phyloP scores from a whole-genome alignment of 345 rosid species.

The Salix udensis region DNA sequence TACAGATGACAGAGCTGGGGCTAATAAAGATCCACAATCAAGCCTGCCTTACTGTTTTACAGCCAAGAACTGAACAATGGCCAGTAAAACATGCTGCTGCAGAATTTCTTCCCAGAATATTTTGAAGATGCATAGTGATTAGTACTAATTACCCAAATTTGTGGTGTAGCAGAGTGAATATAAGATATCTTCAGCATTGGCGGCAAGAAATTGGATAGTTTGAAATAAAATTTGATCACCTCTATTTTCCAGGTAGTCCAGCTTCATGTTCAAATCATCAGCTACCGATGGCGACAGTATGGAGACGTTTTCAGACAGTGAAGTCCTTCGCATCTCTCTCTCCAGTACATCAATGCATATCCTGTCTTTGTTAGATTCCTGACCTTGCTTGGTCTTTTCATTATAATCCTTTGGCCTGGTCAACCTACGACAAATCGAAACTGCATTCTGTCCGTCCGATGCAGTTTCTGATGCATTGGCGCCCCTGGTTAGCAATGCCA shows the following conservation, averaged over 20 bases:
- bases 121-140: background rate
- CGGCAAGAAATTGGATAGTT: background rate
- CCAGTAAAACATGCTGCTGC: background rate
- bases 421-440: slow-evolving; percentile 35
- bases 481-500: slow-evolving; percentile 36
- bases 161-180: background rate
- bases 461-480: slow-evolving; percentile 31
- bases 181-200: background rate
- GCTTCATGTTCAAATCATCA: slow-evolving; percentile 32
- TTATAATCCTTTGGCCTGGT: slow-evolving; percentile 43
- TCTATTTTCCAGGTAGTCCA: slow-evolving; percentile 41
- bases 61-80: too few relatives aligned
- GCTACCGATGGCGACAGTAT: slow-evolving; percentile 5
- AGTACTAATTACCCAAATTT: background rate
- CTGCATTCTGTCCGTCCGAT: slow-evolving; percentile 39
- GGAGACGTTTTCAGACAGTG: slow-evolving; percentile 10
- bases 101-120: background rate
- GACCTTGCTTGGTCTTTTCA: slow-evolving; percentile 26
- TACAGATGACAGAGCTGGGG: background rate
- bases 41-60: background rate
- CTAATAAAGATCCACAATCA: background rate
- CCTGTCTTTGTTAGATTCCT: slow-evolving; percentile 34
- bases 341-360: slow-evolving; percentile 44
- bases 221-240: slow-evolving; percentile 27
- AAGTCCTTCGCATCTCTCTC: slow-evolving; percentile 24